Conservation (phyloP, 345 rosid genomes). For the Gossypium australe region DNA sequence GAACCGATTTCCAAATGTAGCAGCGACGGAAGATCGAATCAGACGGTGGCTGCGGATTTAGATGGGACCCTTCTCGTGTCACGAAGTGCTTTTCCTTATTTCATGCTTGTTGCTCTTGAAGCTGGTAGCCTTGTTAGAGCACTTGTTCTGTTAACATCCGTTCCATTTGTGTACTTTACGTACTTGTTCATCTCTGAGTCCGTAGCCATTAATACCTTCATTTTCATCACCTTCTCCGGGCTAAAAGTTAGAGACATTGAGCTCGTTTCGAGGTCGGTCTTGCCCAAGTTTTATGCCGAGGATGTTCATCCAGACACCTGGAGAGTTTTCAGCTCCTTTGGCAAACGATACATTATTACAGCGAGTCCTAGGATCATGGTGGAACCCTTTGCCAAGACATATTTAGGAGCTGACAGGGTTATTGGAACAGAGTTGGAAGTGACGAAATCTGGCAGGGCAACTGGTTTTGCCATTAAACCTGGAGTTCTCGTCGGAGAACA, state of each 20-base stretch:
- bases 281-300: conserved; percentile 77
- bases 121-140: conserved; percentile 80
- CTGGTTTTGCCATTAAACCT: conserved; percentile 66
- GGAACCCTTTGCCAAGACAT: conserved; percentile 34
- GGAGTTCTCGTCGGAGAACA: conserved; percentile 66
- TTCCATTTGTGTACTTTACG: conserved; percentile 65
- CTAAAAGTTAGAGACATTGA: conserved; percentile 63
- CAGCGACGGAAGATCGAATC: conserved; percentile 56
- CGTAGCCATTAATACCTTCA: conserved; percentile 52
- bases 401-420: conserved; percentile 75
- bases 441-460: conserved; percentile 69
- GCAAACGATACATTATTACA: conserved; percentile 64
- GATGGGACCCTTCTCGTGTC: conserved; percentile 82
- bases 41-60: conserved; percentile 73
- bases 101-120: conserved; percentile 78
- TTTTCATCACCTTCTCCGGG: conserved; percentile 68
- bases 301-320: conserved; percentile 86
- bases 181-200: conserved; percentile 62
- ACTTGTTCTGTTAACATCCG: conserved; percentile 49
- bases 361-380: conserved; percentile 84
- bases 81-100: conserved; percentile 81
- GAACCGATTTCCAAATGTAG: conserved; percentile 45
- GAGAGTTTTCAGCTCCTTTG: conserved; percentile 74
- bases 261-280: conserved; percentile 71
- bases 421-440: conserved; percentile 80